phyloP scores from a whole-genome alignment of 495 filamentous ascomycete genomes.

The Penicillium taxi region DNA sequence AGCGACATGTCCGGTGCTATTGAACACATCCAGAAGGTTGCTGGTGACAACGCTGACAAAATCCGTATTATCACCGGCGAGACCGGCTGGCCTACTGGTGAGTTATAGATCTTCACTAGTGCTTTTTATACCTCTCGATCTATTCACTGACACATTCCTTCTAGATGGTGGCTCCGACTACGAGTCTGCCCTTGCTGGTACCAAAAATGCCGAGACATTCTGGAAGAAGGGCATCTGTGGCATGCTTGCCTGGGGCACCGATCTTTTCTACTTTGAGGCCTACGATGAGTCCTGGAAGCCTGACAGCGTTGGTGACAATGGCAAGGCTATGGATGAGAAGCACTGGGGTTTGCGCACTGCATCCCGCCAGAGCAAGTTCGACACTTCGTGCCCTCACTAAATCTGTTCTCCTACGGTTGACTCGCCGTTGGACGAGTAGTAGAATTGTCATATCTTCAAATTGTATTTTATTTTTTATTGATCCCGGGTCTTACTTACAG shows the following conservation, averaged over 20 bases:
- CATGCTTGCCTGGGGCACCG: constrained; percentile 62
- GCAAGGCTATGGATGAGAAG: constrained; percentile 58
- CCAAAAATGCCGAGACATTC: constrained; percentile 52
- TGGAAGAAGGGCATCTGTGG: constrained; percentile 63
- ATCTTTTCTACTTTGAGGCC: constrained; percentile 79
- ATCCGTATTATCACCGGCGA: constrained; percentile 71
- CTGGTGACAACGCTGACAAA: constrained; percentile 42
- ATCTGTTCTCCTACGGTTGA: background rate
- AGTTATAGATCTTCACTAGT: background rate
- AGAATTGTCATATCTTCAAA: constrained; percentile 5
- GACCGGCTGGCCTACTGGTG: constrained; percentile 61
- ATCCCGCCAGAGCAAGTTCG: constrained; percentile 56
- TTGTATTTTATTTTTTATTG: constrained; percentile 7
- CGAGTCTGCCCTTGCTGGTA: constrained; percentile 53
- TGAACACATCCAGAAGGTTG: constrained; percentile 55
- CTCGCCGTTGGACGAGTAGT: too few relatives aligned
- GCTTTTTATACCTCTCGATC: background rate
- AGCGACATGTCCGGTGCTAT: constrained; percentile 67
- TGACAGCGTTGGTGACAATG: constrained; percentile 57
- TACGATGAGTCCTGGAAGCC: constrained; percentile 81
- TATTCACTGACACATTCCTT: background rate
- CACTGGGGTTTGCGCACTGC: constrained; percentile 69
- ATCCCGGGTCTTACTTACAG: too few relatives aligned
- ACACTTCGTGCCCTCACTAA: constrained; percentile 44
- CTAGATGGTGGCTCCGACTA: constrained; percentile 55